Evolutionary conservation across 306 rosid genomes (phyloP), one percentile per base, ranked within the genome.

Genomic region (Vigna reflexopilosa): DNA sequence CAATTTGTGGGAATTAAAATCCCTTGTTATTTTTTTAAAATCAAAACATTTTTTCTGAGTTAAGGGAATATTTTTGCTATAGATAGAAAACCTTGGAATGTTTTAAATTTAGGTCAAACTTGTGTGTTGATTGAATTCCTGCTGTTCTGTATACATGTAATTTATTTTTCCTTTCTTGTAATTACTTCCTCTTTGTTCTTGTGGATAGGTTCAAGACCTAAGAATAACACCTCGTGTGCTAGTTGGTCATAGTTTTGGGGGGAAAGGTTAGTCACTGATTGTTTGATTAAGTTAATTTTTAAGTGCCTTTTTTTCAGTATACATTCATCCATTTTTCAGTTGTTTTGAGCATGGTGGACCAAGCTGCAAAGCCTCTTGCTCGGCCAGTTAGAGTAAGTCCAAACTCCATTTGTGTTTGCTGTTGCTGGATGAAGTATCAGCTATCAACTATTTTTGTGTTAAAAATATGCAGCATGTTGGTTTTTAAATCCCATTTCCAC

Each of bases 241-340:
- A 72, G 97, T 95, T 85, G 97, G 98, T 34, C 98, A 95, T 78
- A 95, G 98, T 86, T 95, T 95, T 83, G 98, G 98, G 52, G 98
- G 98, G 71, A 95, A 95, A 88, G 98, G 98, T 95, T 87, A 58
- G 82, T 73, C 73, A 57, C 48, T 72, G 44, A 26, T 45, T 15
- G 10, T 34, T 58, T 56, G 5, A 32, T 30, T 36, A 20, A 30
- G 62, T 58, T 59, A 22, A 51, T 14, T 57, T 59, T 36, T 80
- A 30, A 11, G 42, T 38, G 19, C 38, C 40, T 2, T 34, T 71
- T 28, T 61, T 38, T 14, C 61, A 10, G 44, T 22, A 68, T 78
- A 54, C 20, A 56, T 54, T 66, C 40, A 85, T 78, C 57, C 70
- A 79, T 72, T 84, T 80, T 54, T 65, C 82, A 95, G 98, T 92